Conservation (phyloP, 176 grass and related monocot species). For the Avena eriantha region DNA sequence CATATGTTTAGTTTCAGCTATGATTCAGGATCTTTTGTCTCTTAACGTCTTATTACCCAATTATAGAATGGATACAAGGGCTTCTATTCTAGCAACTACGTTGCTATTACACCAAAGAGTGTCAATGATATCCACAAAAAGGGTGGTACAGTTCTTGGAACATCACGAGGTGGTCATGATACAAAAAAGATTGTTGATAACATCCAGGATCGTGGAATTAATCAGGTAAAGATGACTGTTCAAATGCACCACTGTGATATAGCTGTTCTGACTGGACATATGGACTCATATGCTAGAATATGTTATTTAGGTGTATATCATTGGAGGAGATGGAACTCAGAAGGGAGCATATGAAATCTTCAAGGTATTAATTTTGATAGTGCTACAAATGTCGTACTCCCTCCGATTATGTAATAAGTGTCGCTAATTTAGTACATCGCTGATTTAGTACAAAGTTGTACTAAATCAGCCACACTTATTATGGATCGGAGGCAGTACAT, state of each 20-base stretch:
- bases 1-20: background rate
- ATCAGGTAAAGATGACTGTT: slow-evolving; percentile 69
- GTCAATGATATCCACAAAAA: slow-evolving; percentile 98
- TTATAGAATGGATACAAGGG: slow-evolving; percentile 97
- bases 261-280: background rate
- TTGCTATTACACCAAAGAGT: slow-evolving; percentile 81
- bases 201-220: slow-evolving; percentile 94
- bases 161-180: slow-evolving; percentile 96
- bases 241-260: slow-evolving; percentile 27
- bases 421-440: no score
- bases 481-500: no score
- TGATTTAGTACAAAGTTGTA: no score
- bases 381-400: background rate
- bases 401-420: no score
- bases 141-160: slow-evolving; percentile 91
- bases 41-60: slow-evolving; percentile 6
- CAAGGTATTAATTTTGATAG: slow-evolving; percentile 52
- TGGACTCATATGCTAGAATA: slow-evolving; percentile 29
- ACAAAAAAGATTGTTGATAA: slow-evolving; percentile 96
- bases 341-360: slow-evolving; percentile 91
- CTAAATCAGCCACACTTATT: no score
- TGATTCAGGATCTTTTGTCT: background rate
- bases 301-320: slow-evolving; percentile 75
- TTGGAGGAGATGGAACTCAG: slow-evolving; percentile 89
- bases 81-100: slow-evolving; percentile 94